A percentile compares a stretch with the other conserved stretches of the same genome.
phyloP scores from a whole-genome alignment of 140 eudicot species.

The Stevia rebaudiana region DNA sequence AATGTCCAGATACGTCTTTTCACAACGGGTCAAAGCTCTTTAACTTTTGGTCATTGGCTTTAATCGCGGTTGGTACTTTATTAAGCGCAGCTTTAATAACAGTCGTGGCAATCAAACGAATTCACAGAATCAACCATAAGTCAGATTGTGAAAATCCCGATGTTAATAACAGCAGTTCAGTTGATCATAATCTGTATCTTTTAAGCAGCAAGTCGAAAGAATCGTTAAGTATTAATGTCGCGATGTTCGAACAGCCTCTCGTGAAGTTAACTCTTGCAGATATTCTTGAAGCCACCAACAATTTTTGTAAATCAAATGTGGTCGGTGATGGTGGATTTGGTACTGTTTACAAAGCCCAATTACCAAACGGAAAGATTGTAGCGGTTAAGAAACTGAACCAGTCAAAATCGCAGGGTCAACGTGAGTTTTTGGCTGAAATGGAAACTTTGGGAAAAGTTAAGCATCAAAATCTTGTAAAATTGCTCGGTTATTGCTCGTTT shows the following conservation, averaged over 20 bases:
- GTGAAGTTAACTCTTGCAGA: slow-evolving; percentile 55
- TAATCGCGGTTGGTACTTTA: slow-evolving; percentile 26
- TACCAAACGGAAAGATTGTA: slow-evolving; percentile 50
- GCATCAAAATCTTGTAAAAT: slow-evolving; percentile 66
- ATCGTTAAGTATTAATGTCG: slow-evolving; percentile 76
- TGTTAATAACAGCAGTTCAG: slow-evolving; percentile 36
- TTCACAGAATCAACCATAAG: slow-evolving; percentile 23
- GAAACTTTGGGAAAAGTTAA: slow-evolving; percentile 79
- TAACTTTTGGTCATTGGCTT: slow-evolving; percentile 38
- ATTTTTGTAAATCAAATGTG: slow-evolving; percentile 59
- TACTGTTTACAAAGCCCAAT: slow-evolving; percentile 70
- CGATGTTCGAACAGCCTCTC: slow-evolving; percentile 76
- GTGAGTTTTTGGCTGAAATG: slow-evolving; percentile 87
- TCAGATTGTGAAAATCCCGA: slow-evolving; percentile 35
- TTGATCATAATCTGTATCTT: slow-evolving; percentile 48
- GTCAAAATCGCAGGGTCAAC: slow-evolving; percentile 63
- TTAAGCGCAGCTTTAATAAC: slow-evolving; percentile 29
- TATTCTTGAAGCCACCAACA: slow-evolving; percentile 68
- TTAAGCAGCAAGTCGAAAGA: slow-evolving; percentile 76
- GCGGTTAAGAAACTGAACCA: slow-evolving; percentile 81
- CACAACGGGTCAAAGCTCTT: slow-evolving; percentile 30
- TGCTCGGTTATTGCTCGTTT: slow-evolving; percentile 74
- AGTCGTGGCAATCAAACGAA: slow-evolving; percentile 33
- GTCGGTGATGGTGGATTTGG: slow-evolving; percentile 89
- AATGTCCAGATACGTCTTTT: slow-evolving; percentile 40